phyloP scores from a whole-genome alignment of 169 alveolate species.

The Eimeria necatrix region DNA sequence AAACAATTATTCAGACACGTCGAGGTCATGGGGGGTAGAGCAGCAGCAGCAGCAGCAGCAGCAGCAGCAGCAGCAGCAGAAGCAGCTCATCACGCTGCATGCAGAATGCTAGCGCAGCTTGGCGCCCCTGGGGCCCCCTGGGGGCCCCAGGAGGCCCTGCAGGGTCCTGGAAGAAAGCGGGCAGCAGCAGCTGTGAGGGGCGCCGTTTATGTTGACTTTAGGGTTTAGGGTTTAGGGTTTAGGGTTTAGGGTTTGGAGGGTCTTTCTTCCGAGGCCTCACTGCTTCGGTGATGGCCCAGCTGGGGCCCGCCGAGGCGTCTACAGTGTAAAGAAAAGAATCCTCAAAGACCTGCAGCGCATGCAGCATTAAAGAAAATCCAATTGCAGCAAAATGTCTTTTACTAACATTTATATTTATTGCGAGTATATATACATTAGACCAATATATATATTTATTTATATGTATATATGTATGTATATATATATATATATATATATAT shows the following conservation, averaged over 20 bases:
- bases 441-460: background rate
- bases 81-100: background rate
- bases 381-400: background rate
- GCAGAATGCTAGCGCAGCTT: background rate
- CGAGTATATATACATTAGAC: background rate
- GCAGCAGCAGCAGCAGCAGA: no score
- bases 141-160: background rate
- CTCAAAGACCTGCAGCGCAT: background rate
- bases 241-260: background rate
- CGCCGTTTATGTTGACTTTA: background rate
- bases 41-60: no score
- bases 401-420: background rate
- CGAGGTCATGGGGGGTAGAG: no score
- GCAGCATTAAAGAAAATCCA: background rate
- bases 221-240: background rate
- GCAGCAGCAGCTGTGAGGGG: background rate
- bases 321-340: constrained; percentile 40
- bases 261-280: background rate
- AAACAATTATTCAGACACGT: no score
- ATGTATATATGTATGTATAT: background rate
- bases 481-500: no score
- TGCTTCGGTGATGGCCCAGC: constrained; percentile 37
- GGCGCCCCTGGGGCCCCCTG: constrained; percentile 3
- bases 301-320: constrained; percentile 34
- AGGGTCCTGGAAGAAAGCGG: background rate